phyloP scores from a whole-genome alignment of 306 rosid genomes.

The Quercus glauca region DNA sequence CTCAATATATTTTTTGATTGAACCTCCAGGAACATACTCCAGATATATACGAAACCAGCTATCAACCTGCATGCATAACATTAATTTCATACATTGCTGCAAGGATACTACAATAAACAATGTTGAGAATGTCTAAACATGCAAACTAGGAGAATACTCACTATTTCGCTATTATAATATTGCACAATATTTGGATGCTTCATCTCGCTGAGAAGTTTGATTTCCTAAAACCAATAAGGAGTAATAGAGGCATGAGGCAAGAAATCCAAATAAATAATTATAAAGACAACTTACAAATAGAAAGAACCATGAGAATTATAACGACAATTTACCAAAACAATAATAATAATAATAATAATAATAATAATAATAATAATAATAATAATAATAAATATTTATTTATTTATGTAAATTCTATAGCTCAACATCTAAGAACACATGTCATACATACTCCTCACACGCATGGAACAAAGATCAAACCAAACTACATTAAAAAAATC shows the following conservation, averaged over 20 bases:
- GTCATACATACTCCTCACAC: too few relatives aligned
- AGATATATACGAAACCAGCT: conserved; percentile 80
- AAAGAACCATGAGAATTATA: background rate
- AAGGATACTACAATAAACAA: background rate
- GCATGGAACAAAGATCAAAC: too few relatives aligned
- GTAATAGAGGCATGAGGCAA: conserved; percentile 17
- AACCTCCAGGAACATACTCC: conserved; percentile 96
- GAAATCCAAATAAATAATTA: background rate
- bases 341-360: too few relatives aligned
- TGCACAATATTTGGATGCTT: background rate
- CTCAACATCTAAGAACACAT: background rate
- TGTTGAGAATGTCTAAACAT: too few relatives aligned
- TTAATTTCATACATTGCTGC: conserved; percentile 1
- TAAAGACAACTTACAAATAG: background rate
- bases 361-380: too few relatives aligned
- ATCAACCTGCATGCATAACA: conserved; percentile 54
- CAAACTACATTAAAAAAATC: too few relatives aligned
- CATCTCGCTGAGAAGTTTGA: conserved; percentile 78
- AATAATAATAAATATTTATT: background rate
- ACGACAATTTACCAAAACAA: background rate
- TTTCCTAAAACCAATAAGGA: conserved; percentile 58
- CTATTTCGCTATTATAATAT: too few relatives aligned
- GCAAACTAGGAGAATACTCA: too few relatives aligned
- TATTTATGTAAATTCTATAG: background rate
- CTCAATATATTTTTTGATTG: conserved; percentile 81